These are phyloP conservation scores for Brassica balearica DNA, from an alignment of 441 rosid genomes.

Conservation along the genomic window DNA sequence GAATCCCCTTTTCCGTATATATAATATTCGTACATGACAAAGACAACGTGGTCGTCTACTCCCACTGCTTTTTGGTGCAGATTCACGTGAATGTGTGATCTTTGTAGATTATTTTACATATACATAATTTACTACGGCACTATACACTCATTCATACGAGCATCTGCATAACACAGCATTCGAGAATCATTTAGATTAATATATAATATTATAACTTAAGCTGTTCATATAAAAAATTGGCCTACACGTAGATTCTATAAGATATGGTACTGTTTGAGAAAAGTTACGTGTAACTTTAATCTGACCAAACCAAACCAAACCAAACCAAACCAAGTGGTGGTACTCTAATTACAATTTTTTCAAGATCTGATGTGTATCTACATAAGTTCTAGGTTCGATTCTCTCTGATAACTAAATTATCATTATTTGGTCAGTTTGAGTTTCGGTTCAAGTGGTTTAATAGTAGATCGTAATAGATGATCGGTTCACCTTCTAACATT, in stretches of 20 bases:
- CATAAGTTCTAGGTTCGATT: too few relatives aligned
- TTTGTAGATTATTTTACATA: too few relatives aligned
- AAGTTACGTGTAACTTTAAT: background rate
- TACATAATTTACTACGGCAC: background rate
- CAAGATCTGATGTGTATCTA: too few relatives aligned
- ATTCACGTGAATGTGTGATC: background rate
- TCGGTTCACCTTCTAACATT: too few relatives aligned
- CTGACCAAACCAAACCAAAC: too few relatives aligned
- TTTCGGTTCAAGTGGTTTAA: too few relatives aligned
- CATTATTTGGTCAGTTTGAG: too few relatives aligned
- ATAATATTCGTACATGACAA: background rate
- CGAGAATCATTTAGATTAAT: constrained; percentile 10
- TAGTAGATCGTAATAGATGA: too few relatives aligned
- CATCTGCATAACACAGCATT: background rate
- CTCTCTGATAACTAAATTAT: too few relatives aligned
- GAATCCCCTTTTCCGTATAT: background rate
- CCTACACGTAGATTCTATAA: background rate
- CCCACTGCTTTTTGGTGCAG: background rate
- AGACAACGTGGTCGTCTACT: background rate
- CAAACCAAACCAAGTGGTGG: too few relatives aligned
- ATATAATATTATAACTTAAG: background rate
- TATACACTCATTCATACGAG: background rate
- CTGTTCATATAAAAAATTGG: background rate
- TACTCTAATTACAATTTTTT: too few relatives aligned
- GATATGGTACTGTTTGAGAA: background rate